phyloP scores from a whole-genome alignment of 2,329 filamentous ascomycete species.

The Macrophomina phaseolina region DNA sequence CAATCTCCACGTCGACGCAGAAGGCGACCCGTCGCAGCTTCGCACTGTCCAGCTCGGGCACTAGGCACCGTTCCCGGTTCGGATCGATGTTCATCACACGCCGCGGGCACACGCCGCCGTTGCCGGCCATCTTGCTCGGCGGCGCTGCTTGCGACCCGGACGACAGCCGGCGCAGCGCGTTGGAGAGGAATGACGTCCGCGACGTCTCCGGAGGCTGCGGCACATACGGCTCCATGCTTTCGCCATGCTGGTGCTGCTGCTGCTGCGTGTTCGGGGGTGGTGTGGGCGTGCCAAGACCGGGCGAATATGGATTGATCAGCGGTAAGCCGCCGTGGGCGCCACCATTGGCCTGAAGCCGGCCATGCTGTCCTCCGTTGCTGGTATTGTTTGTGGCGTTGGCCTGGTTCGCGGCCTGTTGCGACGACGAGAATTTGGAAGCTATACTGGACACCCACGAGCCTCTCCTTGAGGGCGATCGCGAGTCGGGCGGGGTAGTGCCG shows the following conservation, averaged over 20 bases:
- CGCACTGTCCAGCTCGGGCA: constrained; percentile 77
- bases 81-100: constrained; percentile 84
- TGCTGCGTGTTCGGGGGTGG: constrained; percentile 54
- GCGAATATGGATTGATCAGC: constrained; percentile 34
- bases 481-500: constrained; percentile 38
- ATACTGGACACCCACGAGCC: constrained; percentile 94
- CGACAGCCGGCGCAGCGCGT: constrained; percentile 81
- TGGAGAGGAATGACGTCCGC: constrained; percentile 77
- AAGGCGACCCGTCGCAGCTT: constrained; percentile 91
- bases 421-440: constrained; percentile 86
- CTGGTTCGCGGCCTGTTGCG: constrained; percentile 43
- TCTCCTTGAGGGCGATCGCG: constrained; percentile 53
- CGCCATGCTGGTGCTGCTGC: constrained; percentile 31
- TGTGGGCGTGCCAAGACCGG: constrained; percentile 48
- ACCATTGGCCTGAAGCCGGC: constrained; percentile 31
- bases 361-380: constrained; percentile 1
- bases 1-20: constrained; percentile 96
- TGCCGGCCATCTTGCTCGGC: constrained; percentile 47
- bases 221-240: constrained; percentile 64
- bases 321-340: constrained; percentile 31
- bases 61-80: constrained; percentile 76
- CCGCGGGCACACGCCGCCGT: constrained; percentile 78
- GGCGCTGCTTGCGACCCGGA: constrained; percentile 50
- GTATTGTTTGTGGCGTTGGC: background rate
- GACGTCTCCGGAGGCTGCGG: constrained; percentile 74